Evolutionary conservation across 352 stramenopile species (phyloP).

Genomic region (Globisporangium radiosum): DNA sequence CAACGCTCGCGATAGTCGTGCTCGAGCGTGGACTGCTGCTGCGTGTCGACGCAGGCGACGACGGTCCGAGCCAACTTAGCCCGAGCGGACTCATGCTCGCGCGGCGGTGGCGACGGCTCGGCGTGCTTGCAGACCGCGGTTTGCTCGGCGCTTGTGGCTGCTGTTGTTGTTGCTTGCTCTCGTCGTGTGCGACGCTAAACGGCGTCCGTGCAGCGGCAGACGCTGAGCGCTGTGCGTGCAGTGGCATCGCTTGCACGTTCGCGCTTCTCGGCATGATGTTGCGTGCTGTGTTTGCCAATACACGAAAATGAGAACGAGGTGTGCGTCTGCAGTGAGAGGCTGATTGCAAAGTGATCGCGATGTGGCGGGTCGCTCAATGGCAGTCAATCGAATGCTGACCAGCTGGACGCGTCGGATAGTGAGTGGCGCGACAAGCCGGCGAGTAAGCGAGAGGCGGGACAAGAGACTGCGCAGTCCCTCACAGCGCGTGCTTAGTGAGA

Average conservation of each 20-base stretch:
- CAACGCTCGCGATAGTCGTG: neutral
- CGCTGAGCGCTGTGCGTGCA: neutral
- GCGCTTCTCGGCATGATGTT: no score
- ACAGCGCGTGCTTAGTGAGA: no score
- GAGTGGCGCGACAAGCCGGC: no score
- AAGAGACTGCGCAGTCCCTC: no score
- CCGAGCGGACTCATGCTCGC: neutral
- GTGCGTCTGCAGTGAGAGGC: no score
- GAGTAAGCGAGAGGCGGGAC: no score
- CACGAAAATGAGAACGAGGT: no score
- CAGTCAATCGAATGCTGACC: no score
- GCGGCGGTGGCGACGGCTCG: constrained; percentile 13
- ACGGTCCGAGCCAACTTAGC: neutral
- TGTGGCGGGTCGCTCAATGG: no score
- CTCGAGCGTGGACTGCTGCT: constrained; percentile 10
- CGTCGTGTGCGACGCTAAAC: constrained; percentile 8
- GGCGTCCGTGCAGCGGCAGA: constrained; percentile 1
- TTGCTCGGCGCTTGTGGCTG: neutral
- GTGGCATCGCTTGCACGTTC: neutral
- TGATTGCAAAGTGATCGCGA: no score
- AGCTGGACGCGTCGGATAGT: no score
- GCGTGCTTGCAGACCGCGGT: constrained; percentile 5
- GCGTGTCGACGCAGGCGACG: constrained; percentile 6
- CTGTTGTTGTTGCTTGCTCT: neutral
- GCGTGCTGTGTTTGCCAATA: no score